A percentile compares a stretch with the other conserved stretches of the same genome.
Evolutionary conservation across 2,329 filamentous ascomycete species (phyloP).

Genomic region (Nemania sp.): DNA sequence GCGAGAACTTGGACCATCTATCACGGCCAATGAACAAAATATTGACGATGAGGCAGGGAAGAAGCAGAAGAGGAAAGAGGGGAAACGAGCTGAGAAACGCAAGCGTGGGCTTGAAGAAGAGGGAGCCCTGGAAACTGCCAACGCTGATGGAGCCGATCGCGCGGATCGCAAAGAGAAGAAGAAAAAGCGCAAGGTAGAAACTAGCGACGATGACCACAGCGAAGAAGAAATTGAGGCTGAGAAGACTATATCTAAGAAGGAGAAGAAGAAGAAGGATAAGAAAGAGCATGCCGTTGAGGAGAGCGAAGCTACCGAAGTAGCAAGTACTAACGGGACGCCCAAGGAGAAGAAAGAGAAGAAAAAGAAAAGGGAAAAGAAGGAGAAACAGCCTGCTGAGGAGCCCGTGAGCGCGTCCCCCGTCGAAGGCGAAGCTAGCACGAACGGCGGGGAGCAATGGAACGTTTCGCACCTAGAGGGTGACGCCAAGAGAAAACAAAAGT

Average conservation of each 20-base stretch:
- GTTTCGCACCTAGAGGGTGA: slow-evolving; percentile 65
- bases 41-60: slow-evolving; percentile 45
- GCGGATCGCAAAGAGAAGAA: slow-evolving; percentile 45
- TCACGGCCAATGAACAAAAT: slow-evolving; percentile 26
- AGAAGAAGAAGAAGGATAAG: slow-evolving; percentile 36
- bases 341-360: slow-evolving; percentile 34
- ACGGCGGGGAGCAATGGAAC: slow-evolving; percentile 62
- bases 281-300: slow-evolving; percentile 16
- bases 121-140: slow-evolving; percentile 31
- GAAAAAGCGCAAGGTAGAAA: slow-evolving; percentile 48
- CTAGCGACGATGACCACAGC: slow-evolving; percentile 36
- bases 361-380: slow-evolving; percentile 47
- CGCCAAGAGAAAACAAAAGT: slow-evolving; percentile 65
- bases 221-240: slow-evolving; percentile 39
- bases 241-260: slow-evolving; percentile 33
- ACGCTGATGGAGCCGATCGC: slow-evolving; percentile 30
- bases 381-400: slow-evolving; percentile 44
- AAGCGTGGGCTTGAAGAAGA: slow-evolving; percentile 45
- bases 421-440: slow-evolving; percentile 41
- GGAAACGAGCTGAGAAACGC: slow-evolving; percentile 54
- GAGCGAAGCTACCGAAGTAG: slow-evolving; percentile 14
- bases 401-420: slow-evolving; percentile 42
- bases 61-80: slow-evolving; percentile 50
- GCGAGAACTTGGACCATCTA: slow-evolving; percentile 35
- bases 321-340: slow-evolving; percentile 13